phyloP scores from a whole-genome alignment of 257 asterid species.

The Petunia axillaris region DNA sequence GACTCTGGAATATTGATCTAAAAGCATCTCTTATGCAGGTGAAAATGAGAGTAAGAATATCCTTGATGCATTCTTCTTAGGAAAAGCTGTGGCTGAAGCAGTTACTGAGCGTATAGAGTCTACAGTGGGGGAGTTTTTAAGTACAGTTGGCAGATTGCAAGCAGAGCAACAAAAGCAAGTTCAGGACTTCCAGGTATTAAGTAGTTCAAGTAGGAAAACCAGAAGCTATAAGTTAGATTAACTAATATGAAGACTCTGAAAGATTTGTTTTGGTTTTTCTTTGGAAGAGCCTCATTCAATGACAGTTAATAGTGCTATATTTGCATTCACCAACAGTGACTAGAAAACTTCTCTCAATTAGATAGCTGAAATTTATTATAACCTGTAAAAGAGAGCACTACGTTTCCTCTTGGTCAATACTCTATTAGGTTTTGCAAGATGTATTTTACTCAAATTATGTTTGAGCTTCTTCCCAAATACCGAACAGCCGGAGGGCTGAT shows the following conservation, averaged over 20 bases:
- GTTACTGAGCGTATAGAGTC: slow-evolving; percentile 75
- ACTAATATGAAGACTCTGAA: neutral
- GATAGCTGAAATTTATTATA: neutral
- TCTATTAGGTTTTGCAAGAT: neutral
- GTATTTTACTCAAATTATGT: neutral
- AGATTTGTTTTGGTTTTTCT: neutral
- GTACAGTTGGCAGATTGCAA: slow-evolving; percentile 73
- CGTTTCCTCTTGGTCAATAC: neutral
- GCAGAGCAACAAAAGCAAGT: slow-evolving; percentile 91
- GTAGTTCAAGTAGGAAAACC: neutral
- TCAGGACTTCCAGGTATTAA: slow-evolving; percentile 70
- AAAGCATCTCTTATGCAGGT: slow-evolving; percentile 43
- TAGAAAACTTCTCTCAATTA: neutral
- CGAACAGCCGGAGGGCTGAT: neutral
- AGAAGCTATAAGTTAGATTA: neutral
- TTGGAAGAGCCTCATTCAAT: neutral
- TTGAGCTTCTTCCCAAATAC: neutral
- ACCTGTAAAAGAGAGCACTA: neutral
- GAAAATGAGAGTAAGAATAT: slow-evolving; percentile 70
- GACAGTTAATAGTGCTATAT: neutral
- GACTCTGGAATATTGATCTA: neutral
- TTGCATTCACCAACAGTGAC: neutral
- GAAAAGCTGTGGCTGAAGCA: slow-evolving; percentile 88
- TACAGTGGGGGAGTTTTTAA: slow-evolving; percentile 76
- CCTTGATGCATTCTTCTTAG: slow-evolving; percentile 90